phyloP scores from a whole-genome alignment of 2,329 filamentous ascomycete genomes.

The Colletotrichum agaves region DNA sequence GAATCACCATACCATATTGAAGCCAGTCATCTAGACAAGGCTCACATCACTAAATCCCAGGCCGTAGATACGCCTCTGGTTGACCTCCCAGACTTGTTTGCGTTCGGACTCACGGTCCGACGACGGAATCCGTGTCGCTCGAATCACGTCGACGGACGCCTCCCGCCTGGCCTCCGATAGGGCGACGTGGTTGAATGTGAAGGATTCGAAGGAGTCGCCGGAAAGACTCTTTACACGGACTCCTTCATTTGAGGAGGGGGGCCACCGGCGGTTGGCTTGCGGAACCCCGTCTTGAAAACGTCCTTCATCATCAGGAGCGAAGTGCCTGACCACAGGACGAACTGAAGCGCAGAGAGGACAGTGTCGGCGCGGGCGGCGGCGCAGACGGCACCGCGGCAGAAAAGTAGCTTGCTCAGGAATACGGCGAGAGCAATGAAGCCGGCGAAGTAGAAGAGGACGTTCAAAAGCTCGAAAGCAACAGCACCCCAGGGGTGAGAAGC shows the following conservation, averaged over 20 bases:
- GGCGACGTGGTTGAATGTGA: slow-evolving; percentile 26
- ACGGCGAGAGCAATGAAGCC: slow-evolving; percentile 69
- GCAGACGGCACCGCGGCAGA: slow-evolving; percentile 69
- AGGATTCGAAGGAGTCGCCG: slow-evolving; percentile 2
- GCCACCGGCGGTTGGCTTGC: slow-evolving; percentile 43
- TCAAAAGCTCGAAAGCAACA: slow-evolving; percentile 61
- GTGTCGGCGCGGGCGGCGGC: slow-evolving; percentile 63
- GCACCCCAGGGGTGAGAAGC: slow-evolving; percentile 60
- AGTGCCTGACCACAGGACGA: slow-evolving; percentile 63
- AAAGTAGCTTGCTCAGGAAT: slow-evolving; percentile 65
- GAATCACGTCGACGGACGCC: slow-evolving; percentile 30
- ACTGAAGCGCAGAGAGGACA: slow-evolving; percentile 65
- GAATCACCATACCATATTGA: not conserved
- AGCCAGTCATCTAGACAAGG: slow-evolving; percentile 37
- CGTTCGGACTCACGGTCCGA: slow-evolving; percentile 29
- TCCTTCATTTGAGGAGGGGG: slow-evolving; percentile 39
- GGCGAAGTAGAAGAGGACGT: slow-evolving; percentile 67
- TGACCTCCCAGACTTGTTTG: slow-evolving; percentile 26
- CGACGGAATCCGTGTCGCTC: slow-evolving; percentile 27
- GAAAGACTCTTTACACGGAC: slow-evolving; percentile 28
- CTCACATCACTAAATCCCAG: slow-evolving; percentile 37
- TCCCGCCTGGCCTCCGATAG: slow-evolving; percentile 31
- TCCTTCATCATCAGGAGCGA: slow-evolving; percentile 58
- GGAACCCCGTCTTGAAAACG: slow-evolving; percentile 56
- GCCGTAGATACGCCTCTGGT: slow-evolving; percentile 35